Evolutionary conservation across 257 asterid genomes (phyloP).

Genomic region (Solanum clarkiae): DNA sequence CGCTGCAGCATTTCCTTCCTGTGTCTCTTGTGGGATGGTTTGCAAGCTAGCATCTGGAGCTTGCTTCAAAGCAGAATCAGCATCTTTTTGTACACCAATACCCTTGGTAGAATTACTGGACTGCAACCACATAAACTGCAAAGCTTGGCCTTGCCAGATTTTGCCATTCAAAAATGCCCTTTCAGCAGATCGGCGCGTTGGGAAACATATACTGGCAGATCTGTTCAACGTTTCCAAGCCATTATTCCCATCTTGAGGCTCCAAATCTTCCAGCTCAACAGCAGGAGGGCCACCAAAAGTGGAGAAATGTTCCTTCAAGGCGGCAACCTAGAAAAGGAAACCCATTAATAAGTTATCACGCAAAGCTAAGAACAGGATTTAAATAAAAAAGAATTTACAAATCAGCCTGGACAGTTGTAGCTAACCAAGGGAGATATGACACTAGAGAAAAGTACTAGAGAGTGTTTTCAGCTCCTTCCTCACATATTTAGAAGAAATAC

Average conservation of each 20-base stretch:
- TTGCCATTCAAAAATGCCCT: slow-evolving; percentile 70
- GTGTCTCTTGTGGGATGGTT: slow-evolving; percentile 5
- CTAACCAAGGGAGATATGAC: background rate
- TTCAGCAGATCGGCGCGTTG: slow-evolving; percentile 65
- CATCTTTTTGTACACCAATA: background rate
- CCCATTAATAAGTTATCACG: background rate
- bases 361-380: background rate
- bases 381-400: background rate
- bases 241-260: slow-evolving; percentile 27
- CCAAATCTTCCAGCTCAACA: slow-evolving; percentile 51
- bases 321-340: slow-evolving; percentile 41
- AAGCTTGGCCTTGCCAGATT: slow-evolving; percentile 67
- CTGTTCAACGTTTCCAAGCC: slow-evolving; percentile 21
- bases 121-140: slow-evolving; percentile 58
- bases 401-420: background rate
- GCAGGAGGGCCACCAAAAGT: slow-evolving; percentile 56
- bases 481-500: background rate
- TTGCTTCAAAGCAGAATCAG: background rate
- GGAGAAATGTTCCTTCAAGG: slow-evolving; percentile 74
- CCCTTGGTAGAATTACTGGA: slow-evolving; percentile 8
- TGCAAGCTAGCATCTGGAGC: slow-evolving; percentile 5
- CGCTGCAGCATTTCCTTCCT: slow-evolving; percentile 15
- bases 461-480: background rate
- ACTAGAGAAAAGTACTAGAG: background rate
- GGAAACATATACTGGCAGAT: slow-evolving; percentile 59